Conservation (phyloP, 179 eudicot genomes). For the Amaranthus tricolor region DNA sequence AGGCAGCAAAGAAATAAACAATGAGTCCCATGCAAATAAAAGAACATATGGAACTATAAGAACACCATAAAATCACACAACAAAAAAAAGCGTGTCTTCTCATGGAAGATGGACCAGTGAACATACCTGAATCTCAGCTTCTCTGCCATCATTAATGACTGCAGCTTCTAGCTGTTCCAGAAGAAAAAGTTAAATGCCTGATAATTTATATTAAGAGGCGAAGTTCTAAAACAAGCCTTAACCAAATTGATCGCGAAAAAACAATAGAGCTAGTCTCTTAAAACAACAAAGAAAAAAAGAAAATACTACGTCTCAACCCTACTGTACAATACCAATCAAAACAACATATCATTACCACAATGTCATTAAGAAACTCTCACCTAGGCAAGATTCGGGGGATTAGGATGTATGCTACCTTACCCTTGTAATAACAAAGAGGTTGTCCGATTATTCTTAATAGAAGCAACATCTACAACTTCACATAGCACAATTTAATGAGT, state of each 20-base stretch:
- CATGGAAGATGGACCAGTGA: no score
- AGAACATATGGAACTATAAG: not conserved
- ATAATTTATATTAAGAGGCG: conserved; percentile 13
- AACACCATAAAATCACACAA: not conserved
- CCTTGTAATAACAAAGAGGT: no score
- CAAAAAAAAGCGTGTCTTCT: not conserved
- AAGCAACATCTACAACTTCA: no score
- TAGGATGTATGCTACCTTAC: no score
- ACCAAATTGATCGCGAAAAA: not conserved
- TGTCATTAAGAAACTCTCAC: no score
- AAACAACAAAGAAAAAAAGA: not conserved
- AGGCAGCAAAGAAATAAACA: conserved; percentile 9
- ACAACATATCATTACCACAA: no score
- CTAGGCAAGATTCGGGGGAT: no score
- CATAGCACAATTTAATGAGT: no score
- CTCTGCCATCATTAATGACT: conserved; percentile 54
- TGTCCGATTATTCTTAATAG: no score
- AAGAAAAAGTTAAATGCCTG: conserved; percentile 11
- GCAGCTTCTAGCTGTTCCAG: conserved; percentile 64
- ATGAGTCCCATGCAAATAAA: not conserved
- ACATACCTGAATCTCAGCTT: conserved; percentile 79
- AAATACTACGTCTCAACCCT: not conserved
- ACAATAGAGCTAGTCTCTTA: not conserved
- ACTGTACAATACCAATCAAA: no score
- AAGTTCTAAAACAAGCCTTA: not conserved